These are phyloP conservation scores for Ampelomyces quisqualis DNA, from an alignment of 2,329 filamentous ascomycete species.

Conservation along the genomic window DNA sequence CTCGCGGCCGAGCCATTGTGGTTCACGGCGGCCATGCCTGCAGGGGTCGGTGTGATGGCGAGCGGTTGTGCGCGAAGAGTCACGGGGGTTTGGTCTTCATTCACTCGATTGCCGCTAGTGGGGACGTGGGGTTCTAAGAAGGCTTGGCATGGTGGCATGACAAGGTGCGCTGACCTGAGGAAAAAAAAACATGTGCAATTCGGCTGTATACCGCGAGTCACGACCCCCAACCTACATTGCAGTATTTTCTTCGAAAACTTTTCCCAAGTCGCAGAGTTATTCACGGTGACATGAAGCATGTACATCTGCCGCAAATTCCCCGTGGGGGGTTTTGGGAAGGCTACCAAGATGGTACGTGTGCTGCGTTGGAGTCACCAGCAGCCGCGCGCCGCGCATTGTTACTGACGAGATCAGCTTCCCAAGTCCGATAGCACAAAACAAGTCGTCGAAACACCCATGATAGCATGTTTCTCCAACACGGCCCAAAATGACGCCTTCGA, in stretches of 20 bases:
- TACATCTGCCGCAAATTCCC: slow-evolving; percentile 39
- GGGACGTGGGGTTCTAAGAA: too few relatives aligned
- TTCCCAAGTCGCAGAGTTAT: too few relatives aligned
- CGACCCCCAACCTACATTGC: too few relatives aligned
- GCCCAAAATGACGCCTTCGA: slow-evolving; percentile 12
- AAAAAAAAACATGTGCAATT: slow-evolving; percentile 4
- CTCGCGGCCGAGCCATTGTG: too few relatives aligned
- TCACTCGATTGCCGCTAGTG: too few relatives aligned
- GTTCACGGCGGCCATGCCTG: too few relatives aligned
- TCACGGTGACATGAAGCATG: slow-evolving; percentile 43
- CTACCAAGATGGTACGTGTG: slow-evolving; percentile 22
- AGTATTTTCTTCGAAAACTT: slow-evolving; percentile 5
- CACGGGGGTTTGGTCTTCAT: too few relatives aligned
- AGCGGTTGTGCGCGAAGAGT: too few relatives aligned
- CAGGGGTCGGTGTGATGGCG: too few relatives aligned
- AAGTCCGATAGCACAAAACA: slow-evolving; percentile 24
- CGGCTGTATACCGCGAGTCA: too few relatives aligned
- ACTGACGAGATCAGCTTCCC: slow-evolving; percentile 20
- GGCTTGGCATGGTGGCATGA: too few relatives aligned
- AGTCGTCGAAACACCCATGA: slow-evolving; percentile 3
- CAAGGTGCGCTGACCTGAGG: too few relatives aligned
- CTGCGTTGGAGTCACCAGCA: background rate
- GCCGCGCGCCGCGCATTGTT: slow-evolving; percentile 3
- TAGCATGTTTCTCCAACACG: slow-evolving; percentile 14
- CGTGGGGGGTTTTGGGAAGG: slow-evolving; percentile 35